phyloP scores from a whole-genome alignment of 805 yeast genomes.

The Yamadazyma phyllophila region DNA sequence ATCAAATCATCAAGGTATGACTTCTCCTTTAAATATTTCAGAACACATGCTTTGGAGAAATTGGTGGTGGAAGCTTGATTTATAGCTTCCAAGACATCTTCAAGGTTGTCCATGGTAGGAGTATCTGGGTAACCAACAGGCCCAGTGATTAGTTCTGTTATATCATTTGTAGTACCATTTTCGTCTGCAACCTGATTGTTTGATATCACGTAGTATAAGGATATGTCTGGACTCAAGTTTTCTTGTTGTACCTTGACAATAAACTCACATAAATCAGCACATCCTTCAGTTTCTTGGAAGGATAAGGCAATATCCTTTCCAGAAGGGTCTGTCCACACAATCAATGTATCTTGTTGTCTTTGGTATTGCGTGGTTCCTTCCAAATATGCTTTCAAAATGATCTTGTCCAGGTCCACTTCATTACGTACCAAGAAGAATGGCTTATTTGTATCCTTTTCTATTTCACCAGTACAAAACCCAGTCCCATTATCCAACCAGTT shows the following conservation, averaged over 20 bases:
- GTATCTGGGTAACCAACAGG: conserved; percentile 67
- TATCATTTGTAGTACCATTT: conserved; percentile 33
- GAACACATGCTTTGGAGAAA: conserved; percentile 60
- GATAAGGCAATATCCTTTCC: conserved; percentile 79
- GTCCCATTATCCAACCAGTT: conserved; percentile 93
- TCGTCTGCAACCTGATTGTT: conserved; percentile 20
- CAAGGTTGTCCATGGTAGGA: conserved; percentile 52
- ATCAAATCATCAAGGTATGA: conserved; percentile 55
- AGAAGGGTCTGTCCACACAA: conserved; percentile 88
- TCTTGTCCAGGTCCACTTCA: conserved; percentile 59
- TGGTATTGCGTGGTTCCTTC: conserved; percentile 81
- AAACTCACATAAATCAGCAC: conserved; percentile 79
- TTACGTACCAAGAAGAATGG: conserved; percentile 72
- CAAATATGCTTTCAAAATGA: conserved; percentile 62
- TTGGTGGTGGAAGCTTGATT: conserved; percentile 61
- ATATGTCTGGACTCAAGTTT: conserved; percentile 56
- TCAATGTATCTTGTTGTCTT: conserved; percentile 89
- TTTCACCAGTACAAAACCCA: conserved; percentile 80
- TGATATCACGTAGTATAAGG: conserved; percentile 65
- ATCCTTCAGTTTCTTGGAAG: conserved; percentile 89
- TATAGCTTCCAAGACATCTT: conserved; percentile 53
- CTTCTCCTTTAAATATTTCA: conserved; percentile 51
- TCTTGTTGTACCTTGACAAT: conserved; percentile 64
- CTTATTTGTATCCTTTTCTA: conserved; percentile 30
- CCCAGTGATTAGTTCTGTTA: conserved; percentile 76